Conservation (phyloP, 2,329 filamentous ascomycete species). For the Chaetomiaceae sp. region DNA sequence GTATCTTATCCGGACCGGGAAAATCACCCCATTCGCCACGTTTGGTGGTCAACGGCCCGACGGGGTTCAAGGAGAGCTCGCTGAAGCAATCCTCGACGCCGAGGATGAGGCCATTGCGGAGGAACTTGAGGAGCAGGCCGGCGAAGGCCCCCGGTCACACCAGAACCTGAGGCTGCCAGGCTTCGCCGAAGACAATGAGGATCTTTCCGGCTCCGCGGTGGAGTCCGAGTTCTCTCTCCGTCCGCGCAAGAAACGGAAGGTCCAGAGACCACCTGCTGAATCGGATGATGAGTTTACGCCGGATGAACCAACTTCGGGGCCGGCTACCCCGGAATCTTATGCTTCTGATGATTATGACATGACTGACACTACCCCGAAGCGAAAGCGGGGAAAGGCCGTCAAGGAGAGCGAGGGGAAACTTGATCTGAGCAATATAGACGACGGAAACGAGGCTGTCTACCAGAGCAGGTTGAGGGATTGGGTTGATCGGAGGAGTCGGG, state of each 20-base stretch:
- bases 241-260: constrained; percentile 52
- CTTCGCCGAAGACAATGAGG: constrained; percentile 52
- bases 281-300: constrained; percentile 44
- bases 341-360: constrained; percentile 36
- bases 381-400: constrained; percentile 36
- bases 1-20: constrained; percentile 89
- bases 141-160: constrained; percentile 57
- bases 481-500: constrained; percentile 51
- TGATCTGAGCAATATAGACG: constrained; percentile 64
- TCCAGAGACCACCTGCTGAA: constrained; percentile 30
- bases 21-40: constrained; percentile 92
- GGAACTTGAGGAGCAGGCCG: constrained; percentile 40
- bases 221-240: constrained; percentile 55
- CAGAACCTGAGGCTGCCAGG: constrained; percentile 69
- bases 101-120: constrained; percentile 64
- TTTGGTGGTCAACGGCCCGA: constrained; percentile 60
- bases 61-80: constrained; percentile 63
- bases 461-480: constrained; percentile 70
- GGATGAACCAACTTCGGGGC: constrained; percentile 24
- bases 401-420: constrained; percentile 38
- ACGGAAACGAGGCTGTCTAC: constrained; percentile 82
- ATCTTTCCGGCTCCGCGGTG: constrained; percentile 30
- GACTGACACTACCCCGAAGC: constrained; percentile 36
- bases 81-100: constrained; percentile 73
- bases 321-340: constrained; percentile 29